Percentiles rank a stretch among this genome's conserved stretches.
Evolutionary conservation across 208 protist genomes (phyloP).

Genomic region (Borovskyia barvae): DNA sequence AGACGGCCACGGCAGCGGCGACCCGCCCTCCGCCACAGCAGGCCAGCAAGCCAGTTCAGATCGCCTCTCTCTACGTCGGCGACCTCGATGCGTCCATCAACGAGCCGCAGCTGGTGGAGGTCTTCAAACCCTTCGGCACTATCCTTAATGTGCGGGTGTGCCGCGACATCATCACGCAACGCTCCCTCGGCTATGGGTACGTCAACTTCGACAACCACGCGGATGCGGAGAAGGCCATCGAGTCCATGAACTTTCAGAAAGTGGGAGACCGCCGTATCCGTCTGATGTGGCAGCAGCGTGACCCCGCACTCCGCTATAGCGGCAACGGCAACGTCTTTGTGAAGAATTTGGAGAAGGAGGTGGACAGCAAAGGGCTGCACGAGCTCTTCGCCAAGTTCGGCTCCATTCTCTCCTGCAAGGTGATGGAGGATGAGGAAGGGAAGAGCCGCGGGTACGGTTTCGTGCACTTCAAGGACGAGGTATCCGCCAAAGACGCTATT

Average conservation of each 20-base stretch:
- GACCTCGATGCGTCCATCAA: slow-evolving; percentile 94
- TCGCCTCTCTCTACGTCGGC: slow-evolving; percentile 98
- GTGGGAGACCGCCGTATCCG: slow-evolving; percentile 95
- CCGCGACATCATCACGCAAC: slow-evolving; percentile 96
- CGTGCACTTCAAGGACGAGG: slow-evolving; percentile 98
- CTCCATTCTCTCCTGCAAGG: slow-evolving; percentile 98
- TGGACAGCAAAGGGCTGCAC: slow-evolving; percentile 97
- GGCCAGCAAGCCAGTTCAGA: slow-evolving; percentile 78
- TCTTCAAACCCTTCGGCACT: slow-evolving; percentile 97
- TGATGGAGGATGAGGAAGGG: slow-evolving; percentile 90
- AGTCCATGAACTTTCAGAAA: slow-evolving; percentile 97
- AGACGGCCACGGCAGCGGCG: slow-evolving; percentile 18
- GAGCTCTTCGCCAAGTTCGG: slow-evolving; percentile 98
- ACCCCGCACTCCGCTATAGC: slow-evolving; percentile 97
- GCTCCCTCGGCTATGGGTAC: slow-evolving; percentile 98
- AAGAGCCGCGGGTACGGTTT: slow-evolving; percentile 98
- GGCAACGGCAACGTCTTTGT: slow-evolving; percentile 99
- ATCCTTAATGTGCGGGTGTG: slow-evolving; percentile 98
- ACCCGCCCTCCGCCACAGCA: slow-evolving; percentile 14
- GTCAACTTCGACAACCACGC: slow-evolving; percentile 97
- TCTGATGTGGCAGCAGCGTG: slow-evolving; percentile 99
- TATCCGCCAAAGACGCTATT: slow-evolving; percentile 94
- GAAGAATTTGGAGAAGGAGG: slow-evolving; percentile 96
- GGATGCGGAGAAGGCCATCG: slow-evolving; percentile 97
- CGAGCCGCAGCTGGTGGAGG: slow-evolving; percentile 95